These are phyloP conservation scores for Naegleria lovaniensis DNA, from an alignment of 208 protist genomes.

Conservation along the genomic window DNA sequence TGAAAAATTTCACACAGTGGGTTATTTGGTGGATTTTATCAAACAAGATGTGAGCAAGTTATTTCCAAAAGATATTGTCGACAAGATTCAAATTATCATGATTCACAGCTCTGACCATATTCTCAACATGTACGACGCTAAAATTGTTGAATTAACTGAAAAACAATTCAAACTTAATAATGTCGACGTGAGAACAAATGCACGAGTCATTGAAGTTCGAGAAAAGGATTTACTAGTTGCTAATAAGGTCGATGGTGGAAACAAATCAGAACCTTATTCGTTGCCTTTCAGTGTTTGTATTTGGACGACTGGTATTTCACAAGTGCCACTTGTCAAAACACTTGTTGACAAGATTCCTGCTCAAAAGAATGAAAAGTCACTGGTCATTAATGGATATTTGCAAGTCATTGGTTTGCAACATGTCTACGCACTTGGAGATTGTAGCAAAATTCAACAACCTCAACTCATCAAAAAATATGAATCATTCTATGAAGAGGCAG, in stretches of 20 bases:
- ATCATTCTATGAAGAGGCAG: background rate
- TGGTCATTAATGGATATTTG: background rate
- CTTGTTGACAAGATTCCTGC: background rate
- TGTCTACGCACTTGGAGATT: slow-evolving; percentile 11
- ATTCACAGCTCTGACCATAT: background rate
- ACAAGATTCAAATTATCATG: background rate
- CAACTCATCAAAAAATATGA: background rate
- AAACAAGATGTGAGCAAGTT: background rate
- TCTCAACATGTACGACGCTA: background rate
- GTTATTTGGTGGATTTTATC: background rate
- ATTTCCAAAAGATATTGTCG: background rate
- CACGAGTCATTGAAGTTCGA: background rate
- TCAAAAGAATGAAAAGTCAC: background rate
- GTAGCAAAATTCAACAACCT: background rate
- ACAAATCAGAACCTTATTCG: background rate
- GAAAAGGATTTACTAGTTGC: background rate
- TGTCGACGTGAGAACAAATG: background rate
- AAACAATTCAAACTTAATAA: background rate
- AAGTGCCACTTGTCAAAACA: background rate
- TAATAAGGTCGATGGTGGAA: background rate
- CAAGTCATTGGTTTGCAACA: background rate
- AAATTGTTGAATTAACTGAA: background rate
- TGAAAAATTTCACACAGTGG: background rate
- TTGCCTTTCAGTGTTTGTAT: background rate
- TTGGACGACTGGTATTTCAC: background rate